A percentile compares a stretch with the other conserved stretches of the same genome.
These are phyloP conservation scores for Omphalea diandra DNA, from an alignment of 441 rosid species.

Conservation along the genomic window DNA sequence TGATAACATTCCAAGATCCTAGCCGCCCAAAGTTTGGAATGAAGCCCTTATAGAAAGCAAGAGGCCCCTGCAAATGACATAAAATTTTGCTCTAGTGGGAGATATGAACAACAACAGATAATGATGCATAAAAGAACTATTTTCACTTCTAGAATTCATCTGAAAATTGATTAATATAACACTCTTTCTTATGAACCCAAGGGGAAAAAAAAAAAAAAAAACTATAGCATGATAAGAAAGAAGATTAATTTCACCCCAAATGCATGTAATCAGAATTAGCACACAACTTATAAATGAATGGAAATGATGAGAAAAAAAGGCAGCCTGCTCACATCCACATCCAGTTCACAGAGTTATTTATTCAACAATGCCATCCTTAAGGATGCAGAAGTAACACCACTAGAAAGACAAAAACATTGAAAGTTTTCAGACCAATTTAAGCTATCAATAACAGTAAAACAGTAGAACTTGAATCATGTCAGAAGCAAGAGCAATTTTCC, in stretches of 20 bases:
- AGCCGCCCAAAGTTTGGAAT: slow-evolving; percentile 96
- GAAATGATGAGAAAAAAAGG: too few species aligned
- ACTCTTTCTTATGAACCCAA: too few species aligned
- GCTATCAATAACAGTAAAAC: background rate
- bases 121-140: too few species aligned
- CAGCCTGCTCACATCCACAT: background rate
- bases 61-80: slow-evolving; percentile 64
- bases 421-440: background rate
- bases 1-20: slow-evolving; percentile 99
- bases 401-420: background rate
- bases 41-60: slow-evolving; percentile 95
- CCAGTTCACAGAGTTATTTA: background rate
- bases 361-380: background rate
- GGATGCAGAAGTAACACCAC: background rate
- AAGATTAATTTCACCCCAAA: background rate
- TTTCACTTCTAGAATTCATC: background rate
- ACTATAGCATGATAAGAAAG: background rate
- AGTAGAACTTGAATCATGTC: too few species aligned
- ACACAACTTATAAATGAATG: too few species aligned
- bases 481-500: background rate
- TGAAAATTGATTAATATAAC: background rate
- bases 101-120: background rate
- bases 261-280: background rate
- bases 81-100: background rate
- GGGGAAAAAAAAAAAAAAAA: background rate